A percentile compares a stretch with the other conserved stretches of the same genome.
Conservation (phyloP, 2,329 filamentous ascomycete genomes). For the Diplocarpon rosae region DNA sequence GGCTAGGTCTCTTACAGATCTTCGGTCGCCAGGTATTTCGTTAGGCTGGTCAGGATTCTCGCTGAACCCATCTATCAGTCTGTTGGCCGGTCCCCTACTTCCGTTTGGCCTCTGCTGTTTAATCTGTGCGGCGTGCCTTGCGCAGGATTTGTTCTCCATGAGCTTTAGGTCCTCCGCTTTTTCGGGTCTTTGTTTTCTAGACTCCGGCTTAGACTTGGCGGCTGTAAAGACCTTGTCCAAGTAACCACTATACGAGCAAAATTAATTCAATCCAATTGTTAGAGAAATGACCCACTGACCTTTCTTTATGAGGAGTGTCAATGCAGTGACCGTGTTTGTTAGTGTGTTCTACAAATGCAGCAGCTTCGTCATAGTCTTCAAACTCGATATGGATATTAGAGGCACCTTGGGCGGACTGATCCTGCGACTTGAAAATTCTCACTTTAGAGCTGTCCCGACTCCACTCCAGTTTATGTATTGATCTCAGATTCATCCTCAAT, state of each 20-base stretch:
- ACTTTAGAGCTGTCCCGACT: neutral
- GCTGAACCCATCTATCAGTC: neutral
- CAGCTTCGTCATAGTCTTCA: too few relatives aligned
- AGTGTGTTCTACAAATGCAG: neutral
- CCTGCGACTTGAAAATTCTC: neutral
- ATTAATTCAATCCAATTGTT: neutral
- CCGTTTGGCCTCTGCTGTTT: too few relatives aligned
- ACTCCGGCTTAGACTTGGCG: neutral
- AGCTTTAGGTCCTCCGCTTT: slow-evolving; percentile 5
- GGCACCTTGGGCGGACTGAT: neutral
- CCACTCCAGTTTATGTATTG: neutral
- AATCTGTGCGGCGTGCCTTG: too few relatives aligned
- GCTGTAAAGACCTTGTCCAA: slow-evolving; percentile 4
- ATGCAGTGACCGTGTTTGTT: neutral
- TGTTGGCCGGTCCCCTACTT: too few relatives aligned
- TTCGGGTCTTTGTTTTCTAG: neutral
- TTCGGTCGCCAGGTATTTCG: too few relatives aligned
- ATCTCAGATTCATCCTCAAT: neutral
- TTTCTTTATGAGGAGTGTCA: neutral
- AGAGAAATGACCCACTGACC: neutral
- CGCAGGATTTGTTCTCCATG: neutral
- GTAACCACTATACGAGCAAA: neutral
- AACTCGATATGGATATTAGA: slow-evolving; percentile 4
- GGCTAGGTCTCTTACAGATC: too few relatives aligned
- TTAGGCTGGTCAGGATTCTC: neutral